A percentile compares a stretch with the other conserved stretches of the same genome.
Evolutionary conservation across 2,329 filamentous ascomycete genomes (phyloP).

Genomic region (Ophiostoma populinum): DNA sequence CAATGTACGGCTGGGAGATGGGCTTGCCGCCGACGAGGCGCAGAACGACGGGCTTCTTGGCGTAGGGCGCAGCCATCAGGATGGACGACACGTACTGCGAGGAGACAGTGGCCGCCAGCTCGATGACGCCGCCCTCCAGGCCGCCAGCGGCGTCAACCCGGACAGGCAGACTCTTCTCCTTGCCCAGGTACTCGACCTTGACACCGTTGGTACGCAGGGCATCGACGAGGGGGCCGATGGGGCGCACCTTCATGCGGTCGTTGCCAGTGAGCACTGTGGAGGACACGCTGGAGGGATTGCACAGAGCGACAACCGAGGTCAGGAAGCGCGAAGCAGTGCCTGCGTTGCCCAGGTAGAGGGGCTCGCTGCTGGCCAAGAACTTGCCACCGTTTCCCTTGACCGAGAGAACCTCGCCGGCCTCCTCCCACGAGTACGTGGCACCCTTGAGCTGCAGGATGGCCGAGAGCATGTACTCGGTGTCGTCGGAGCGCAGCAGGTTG

Average conservation of each 20-base stretch:
- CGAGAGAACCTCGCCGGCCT: constrained; percentile 78
- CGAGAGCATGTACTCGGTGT: constrained; percentile 92
- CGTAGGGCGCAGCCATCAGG: constrained; percentile 92
- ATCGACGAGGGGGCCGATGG: constrained; percentile 84
- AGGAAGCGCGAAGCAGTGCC: constrained; percentile 92
- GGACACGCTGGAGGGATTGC: constrained; percentile 43
- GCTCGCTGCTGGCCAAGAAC: constrained; percentile 55
- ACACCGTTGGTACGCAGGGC: constrained; percentile 77
- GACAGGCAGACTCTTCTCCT: constrained; percentile 67
- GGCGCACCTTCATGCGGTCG: constrained; percentile 85
- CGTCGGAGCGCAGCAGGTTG: constrained; percentile 89
- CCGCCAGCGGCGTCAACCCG: constrained; percentile 68
- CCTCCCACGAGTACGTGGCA: constrained; percentile 83
- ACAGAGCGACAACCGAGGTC: constrained; percentile 78
- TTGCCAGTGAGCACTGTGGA: constrained; percentile 83
- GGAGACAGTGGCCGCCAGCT: constrained; percentile 85
- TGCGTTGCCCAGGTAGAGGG: constrained; percentile 88
- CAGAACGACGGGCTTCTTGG: constrained; percentile 81
- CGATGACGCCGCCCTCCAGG: constrained; percentile 72
- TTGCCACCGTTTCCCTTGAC: constrained; percentile 83
- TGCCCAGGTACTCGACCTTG: constrained; percentile 71
- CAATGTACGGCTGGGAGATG: constrained; percentile 91
- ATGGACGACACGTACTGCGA: constrained; percentile 98
- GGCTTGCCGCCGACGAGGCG: constrained; percentile 89
- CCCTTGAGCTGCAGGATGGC: constrained; percentile 74